A percentile compares a stretch with the other conserved stretches of the same genome.
Conservation (phyloP, 2,329 filamentous ascomycete genomes). For the Botrytis fabae region DNA sequence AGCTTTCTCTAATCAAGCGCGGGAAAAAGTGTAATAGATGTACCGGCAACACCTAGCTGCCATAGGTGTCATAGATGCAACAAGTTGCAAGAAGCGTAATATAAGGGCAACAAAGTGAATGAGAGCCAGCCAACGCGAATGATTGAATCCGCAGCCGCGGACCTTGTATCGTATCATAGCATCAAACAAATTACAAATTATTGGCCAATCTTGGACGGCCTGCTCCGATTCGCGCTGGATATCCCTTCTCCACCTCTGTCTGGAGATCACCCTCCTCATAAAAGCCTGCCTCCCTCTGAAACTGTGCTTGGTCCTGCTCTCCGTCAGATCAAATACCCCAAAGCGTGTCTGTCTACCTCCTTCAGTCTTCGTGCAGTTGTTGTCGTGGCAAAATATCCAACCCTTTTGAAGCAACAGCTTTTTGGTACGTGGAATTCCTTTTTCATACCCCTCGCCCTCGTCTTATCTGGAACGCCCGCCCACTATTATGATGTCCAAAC, state of each 20-base stretch:
- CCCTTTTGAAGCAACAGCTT: neutral
- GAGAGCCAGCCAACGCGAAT: neutral
- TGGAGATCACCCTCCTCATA: conserved; percentile 1
- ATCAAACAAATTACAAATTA: no score
- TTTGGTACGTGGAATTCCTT: conserved; percentile 14
- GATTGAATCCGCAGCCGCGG: neutral
- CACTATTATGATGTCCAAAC: conserved; percentile 8
- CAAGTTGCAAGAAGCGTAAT: no score
- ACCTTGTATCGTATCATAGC: neutral
- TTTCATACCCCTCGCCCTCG: conserved; percentile 1
- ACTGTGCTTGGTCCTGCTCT: neutral
- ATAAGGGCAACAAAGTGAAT: neutral
- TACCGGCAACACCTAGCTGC: neutral
- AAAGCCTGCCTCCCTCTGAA: conserved; percentile 1
- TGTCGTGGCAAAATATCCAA: conserved; percentile 2
- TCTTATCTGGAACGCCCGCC: conserved; percentile 20
- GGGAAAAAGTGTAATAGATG: neutral
- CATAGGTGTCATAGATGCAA: neutral
- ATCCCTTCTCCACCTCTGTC: conserved; percentile 12
- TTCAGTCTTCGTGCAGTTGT: neutral
- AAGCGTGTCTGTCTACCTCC: neutral
- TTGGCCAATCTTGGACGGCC: neutral
- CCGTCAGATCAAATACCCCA: neutral
- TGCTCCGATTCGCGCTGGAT: conserved; percentile 14
- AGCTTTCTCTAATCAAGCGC: no score